Base-by-base conservation (phyloP, 805 yeast species). In the Spathaspora girioi region DNA sequence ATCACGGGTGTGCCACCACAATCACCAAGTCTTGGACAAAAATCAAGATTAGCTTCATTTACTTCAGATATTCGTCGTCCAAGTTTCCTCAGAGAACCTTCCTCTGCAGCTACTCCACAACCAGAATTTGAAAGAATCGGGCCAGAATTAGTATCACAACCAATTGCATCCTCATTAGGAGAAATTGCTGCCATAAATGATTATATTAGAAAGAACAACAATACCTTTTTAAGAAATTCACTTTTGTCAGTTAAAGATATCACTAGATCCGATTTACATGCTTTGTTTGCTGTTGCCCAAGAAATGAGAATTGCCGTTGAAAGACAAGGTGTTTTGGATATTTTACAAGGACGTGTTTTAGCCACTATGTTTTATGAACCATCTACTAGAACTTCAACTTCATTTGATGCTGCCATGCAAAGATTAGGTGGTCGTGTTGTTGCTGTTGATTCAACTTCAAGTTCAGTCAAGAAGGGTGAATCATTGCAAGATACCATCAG, bases 331-430 rank as follows among this genome's bases (percentile, higher is more conserved):
- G 96, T 90, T 50, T 77, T 94, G 66, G 97, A 93, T 69, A 72
- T 94, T 55, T 81, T 94, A 75, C 82, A 86, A 69, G 97, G 98
- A 54, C 85, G 96, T 63, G 84, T 94, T 50, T 78, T 94, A 64
- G 89, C 97, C 46, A 96, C 98, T 10, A 86, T 94, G 78, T 94
- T 94, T 78, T 94, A 91, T 71, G 99, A 94, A 77, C 99, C 99
- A 60, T 90, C 97, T 5, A 96, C 99, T 40, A 83, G 99, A 75
- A 94, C 99, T 32, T 83, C 96, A 17, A 84, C 97, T 19, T 94
- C 98, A 1, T 96, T 96, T 68, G 97, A 94, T 69, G 97, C 97
- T 62, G 99, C 99, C 54, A 94, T 94, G 99, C 98, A 94, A 79
- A 88, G 99, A 76, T 80, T 94, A 62, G 99, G 99, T 70, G 99